Conservation (phyloP, 768 basidiomycete species). For the Gloeophyllum trabeum region DNA sequence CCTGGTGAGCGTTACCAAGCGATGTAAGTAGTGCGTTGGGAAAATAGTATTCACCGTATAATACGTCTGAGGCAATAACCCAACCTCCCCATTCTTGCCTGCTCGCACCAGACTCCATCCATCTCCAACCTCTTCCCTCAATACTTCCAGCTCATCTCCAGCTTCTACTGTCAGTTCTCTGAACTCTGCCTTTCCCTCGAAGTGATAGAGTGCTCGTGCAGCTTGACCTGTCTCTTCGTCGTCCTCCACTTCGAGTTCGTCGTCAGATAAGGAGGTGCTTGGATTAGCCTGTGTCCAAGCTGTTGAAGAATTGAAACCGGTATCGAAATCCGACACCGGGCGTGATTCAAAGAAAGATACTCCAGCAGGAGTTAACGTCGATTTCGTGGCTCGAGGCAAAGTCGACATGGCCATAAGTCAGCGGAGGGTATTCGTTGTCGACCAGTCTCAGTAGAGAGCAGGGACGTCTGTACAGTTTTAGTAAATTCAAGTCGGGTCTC, state of each 20-base stretch:
- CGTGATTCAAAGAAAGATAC: not conserved
- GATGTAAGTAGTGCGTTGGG: not conserved
- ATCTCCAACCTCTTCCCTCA: conserved; percentile 63
- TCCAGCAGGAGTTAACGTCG: not conserved
- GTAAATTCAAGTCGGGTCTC: too few species aligned
- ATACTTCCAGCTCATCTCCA: conserved; percentile 59
- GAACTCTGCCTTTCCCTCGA: conserved; percentile 68
- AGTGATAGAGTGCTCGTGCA: conserved; percentile 63
- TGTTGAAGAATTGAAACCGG: conserved; percentile 65
- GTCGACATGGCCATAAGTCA: not conserved
- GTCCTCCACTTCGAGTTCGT: conserved; percentile 27
- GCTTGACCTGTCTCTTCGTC: conserved; percentile 27
- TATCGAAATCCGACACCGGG: conserved; percentile 42
- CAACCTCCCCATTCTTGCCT: conserved; percentile 35
- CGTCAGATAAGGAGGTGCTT: conserved; percentile 37
- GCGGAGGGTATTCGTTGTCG: too few species aligned
- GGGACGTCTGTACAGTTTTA: too few species aligned
- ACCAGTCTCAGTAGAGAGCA: too few species aligned
- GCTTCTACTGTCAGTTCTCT: conserved; percentile 58
- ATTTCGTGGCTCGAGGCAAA: not conserved
- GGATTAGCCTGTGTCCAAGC: conserved; percentile 50
- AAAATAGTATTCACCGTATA: conserved; percentile 44
- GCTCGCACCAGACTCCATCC: conserved; percentile 72
- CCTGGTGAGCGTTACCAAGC: conserved; percentile 1
- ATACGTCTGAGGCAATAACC: conserved; percentile 58